Evolutionary conservation across 2,329 filamentous ascomycete genomes (phyloP).

Genomic region (Dichotomopilus funicola): DNA sequence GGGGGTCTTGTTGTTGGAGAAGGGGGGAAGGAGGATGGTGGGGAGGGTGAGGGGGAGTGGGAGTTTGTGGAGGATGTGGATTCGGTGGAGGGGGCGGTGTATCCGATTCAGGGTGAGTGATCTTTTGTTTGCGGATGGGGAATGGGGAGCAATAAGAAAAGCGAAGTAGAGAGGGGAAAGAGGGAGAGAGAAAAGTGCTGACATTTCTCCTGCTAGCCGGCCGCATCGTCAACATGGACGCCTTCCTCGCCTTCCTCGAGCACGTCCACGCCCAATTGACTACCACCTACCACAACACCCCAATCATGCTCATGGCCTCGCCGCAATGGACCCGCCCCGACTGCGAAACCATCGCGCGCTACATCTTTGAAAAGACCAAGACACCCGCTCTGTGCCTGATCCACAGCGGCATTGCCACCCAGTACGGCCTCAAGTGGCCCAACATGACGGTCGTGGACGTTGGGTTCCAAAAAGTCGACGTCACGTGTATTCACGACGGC

Average conservation of each 20-base stretch:
- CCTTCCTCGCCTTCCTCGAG: conserved; percentile 87
- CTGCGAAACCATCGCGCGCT: conserved; percentile 81
- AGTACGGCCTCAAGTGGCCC: conserved; percentile 70
- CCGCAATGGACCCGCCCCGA: conserved; percentile 87
- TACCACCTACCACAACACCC: conserved; percentile 91
- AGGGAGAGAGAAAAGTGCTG: too few relatives aligned
- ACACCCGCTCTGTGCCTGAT: conserved; percentile 87
- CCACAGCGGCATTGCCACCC: conserved; percentile 79
- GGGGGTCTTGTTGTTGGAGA: conserved; percentile 25
- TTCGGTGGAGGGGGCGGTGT: conserved; percentile 82
- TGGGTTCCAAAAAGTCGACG: conserved; percentile 84
- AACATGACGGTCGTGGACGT: conserved; percentile 86
- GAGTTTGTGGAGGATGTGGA: conserved; percentile 85
- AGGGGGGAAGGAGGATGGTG: conserved; percentile 40
- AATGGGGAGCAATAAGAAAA: too few relatives aligned
- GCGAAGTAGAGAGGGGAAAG: too few relatives aligned
- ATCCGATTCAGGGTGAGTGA: conserved; percentile 61
- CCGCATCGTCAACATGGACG: conserved; percentile 81
- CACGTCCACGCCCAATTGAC: conserved; percentile 87
- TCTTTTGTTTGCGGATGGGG: not conserved
- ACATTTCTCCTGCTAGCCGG: conserved; percentile 48
- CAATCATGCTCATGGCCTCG: conserved; percentile 82
- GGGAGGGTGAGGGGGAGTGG: conserved; percentile 46
- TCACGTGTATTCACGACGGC: conserved; percentile 84
- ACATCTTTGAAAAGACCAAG: conserved; percentile 96